Base-by-base conservation (phyloP, 805 yeast species). In the Yarrowia keelungensis region DNA sequence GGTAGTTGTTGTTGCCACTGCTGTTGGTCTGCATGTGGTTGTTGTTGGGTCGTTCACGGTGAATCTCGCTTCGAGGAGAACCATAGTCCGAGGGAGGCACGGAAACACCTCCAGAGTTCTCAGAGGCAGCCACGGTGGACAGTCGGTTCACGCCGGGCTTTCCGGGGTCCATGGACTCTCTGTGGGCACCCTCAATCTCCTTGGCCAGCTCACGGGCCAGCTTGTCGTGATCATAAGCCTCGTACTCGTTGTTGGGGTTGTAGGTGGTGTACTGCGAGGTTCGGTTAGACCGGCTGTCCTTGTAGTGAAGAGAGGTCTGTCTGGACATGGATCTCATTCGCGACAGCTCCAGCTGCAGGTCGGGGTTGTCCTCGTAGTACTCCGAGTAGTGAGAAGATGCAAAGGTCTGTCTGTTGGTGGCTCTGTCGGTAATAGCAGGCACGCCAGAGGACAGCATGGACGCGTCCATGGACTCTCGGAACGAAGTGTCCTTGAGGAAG, bases 341-440 rank as follows among this genome's bases (percentile, higher is more conserved):
- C 35, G 67, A 62, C 67, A 62, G 56, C 56, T 62, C 56, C 47
- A 62, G 36, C 56, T 62, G 67, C n/a, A 62, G 67, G n/a, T 62
- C 67, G 14, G 67, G 67, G 47, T 62, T 62, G 67, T 47, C 54
- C 56, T 62, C 67, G n/a, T 62, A 62, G 45, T 47, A 47, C 39
- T 47, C 67, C n/a, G 51, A 45, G 42, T 59, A 59, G 22, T 59
- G 65, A 15, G 65, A 43, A 8, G 65, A 59, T 42, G 50, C 65
- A 45, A 59, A 59, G 42, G 65, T 59, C 51, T 59, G 50, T 56
- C 62, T 22, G 62, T 56, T 56, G 47, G 62, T 56, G 22, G 62
- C 62, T 56, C 62, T 56, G 47, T 56, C 62, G 19, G 42, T 43
- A 35, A 43, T 35, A 35, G 43, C 51, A 26, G 51, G 50, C 42